Base-by-base conservation (phyloP, 805 yeast species). In the Candida argentea region DNA sequence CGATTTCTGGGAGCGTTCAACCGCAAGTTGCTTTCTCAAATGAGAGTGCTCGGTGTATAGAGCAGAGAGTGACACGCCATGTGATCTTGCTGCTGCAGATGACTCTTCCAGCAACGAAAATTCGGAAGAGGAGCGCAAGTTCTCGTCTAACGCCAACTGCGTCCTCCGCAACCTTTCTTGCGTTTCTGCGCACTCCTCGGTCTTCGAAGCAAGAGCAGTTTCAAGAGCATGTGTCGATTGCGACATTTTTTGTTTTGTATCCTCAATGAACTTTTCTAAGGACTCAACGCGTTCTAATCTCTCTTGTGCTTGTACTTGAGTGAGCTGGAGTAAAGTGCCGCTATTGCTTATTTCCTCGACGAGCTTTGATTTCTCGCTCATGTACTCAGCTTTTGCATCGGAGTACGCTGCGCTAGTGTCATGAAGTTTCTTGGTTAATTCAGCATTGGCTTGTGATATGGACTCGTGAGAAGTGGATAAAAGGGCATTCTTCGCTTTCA, bases 1-100 rank as follows among this genome's bases (percentile, higher is more conserved):
- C 32, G 73, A 75, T 40, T 82, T 84, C 29, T 80, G 78, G 11
- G 76, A 65, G 41, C 75, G 71, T 50, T 85, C 94, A 29, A 72
- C 67, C 3, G 72, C 64, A 27, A 83, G 57, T 38, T 79, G 81
- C 38, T 69, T 79, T 48, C 73, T 76, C 32, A 83, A 51, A 30
- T 70, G 60, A 35, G 71, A 68, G 42, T 70, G 73, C 40, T 81
- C 89, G 2, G 80, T 50, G 39, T 76, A 73, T 17, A 80, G 55
- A 24, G 80, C 70, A 3, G 82, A 75, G 22, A 82, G 55, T 0
- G 87, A 73, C 5, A 80, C 66, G 6, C 77, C 76, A 25, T 41
- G 42, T 4, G 51, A 36, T 14, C 75, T 64, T 20, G 69, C 66
- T 9, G 53, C 23, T 26, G 70, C 67, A 1, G 84, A 80, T 5